Base-by-base conservation (phyloP, 1,284 basidiomycete genomes). In the Leccinum solheimii region DNA sequence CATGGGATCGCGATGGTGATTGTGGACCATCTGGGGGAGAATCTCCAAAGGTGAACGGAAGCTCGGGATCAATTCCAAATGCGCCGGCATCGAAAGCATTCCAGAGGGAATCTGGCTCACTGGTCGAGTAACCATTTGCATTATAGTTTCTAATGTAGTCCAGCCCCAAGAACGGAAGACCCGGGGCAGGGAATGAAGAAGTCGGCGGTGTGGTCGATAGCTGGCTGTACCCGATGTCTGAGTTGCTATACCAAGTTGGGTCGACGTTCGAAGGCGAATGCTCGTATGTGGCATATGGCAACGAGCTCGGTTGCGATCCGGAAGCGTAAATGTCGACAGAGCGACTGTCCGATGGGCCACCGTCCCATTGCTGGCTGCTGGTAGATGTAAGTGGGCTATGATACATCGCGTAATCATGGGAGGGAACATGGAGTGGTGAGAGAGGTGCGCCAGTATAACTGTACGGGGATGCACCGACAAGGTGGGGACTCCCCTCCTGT, bases 111-210 rank as follows among this genome's bases (percentile, higher is more conserved):
- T 89, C 88, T 71, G 86, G 86, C 59, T 88, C 87, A 55, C 78
- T 78, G 58, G 78, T 69, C 23, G 73, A 62, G 66, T 78, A 80
- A 48, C 79, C 76, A 9, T 76, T 77, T 9, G 80, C 68, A 66
- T 79, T 81, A 71, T 88, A 91, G 68, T 90, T 92, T 64, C 88
- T 84, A 67, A 92, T 86, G 68, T 84, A 92, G 67, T 93, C 91
- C 49, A 92, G 79, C 16, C 90, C 91, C 48, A 85, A 82, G 79
- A 92, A 92, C 0, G 91, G 91, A 30, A 92, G 78, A 32, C 91
- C 90, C 32, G 86, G 79, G 5, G 84, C 83, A 63, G 84, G 80
- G 71, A 91, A 91, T 3, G 83, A 81, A 26, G 85, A 76, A 2
- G 81, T 81, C 4, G 86, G 83, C 6, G 86, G 82, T 14, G 86